phyloP scores from a whole-genome alignment of 2,329 filamentous ascomycete genomes.

The Colletotrichum magnum region DNA sequence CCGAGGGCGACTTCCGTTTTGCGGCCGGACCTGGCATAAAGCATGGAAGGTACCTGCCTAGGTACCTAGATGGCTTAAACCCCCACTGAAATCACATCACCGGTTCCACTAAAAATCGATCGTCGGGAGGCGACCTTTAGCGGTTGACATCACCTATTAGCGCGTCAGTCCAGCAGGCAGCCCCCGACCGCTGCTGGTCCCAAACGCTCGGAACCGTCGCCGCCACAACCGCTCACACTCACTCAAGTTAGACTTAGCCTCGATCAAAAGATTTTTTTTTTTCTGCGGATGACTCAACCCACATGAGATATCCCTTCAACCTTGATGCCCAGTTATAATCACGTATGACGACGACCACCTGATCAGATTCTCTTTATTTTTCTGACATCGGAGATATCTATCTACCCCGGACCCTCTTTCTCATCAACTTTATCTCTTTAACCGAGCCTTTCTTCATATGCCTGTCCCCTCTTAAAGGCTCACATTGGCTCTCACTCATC shows the following conservation, averaged over 20 bases:
- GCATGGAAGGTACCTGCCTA: too few relatives aligned
- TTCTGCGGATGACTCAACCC: constrained; percentile 36
- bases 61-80: not conserved
- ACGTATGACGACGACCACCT: constrained; percentile 15
- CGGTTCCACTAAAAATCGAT: constrained; percentile 24
- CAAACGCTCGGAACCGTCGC: constrained; percentile 25
- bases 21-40: too few relatives aligned
- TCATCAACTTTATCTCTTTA: constrained; percentile 7
- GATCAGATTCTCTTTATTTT: constrained; percentile 8
- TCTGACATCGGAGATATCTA: constrained; percentile 18
- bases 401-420: constrained; percentile 29
- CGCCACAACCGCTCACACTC: constrained; percentile 14
- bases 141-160: constrained; percentile 7
- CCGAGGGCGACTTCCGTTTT: too few relatives aligned
- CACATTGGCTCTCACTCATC: constrained; percentile 28
- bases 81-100: constrained; percentile 26
- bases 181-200: constrained; percentile 8
- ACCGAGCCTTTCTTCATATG: not conserved
- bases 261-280: constrained; percentile 29
- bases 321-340: constrained; percentile 36
- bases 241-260: constrained; percentile 19
- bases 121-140: constrained; percentile 8
- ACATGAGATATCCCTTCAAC: constrained; percentile 18
- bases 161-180: constrained; percentile 9
- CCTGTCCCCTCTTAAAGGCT: not conserved